Evolutionary conservation across 345 rosid genomes (phyloP).

Genomic region (Ceriops zippeliana): DNA sequence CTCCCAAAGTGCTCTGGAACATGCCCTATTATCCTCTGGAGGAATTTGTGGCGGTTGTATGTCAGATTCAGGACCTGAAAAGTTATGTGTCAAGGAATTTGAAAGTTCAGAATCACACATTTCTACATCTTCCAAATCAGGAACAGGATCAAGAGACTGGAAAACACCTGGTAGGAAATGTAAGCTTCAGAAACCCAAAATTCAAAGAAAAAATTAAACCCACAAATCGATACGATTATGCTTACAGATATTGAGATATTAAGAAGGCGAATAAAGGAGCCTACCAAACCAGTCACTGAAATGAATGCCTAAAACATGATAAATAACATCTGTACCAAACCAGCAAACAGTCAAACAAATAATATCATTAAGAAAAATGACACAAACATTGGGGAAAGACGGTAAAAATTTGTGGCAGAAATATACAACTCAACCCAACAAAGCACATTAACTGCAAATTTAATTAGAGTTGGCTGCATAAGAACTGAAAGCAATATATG

Average conservation of each 20-base stretch:
- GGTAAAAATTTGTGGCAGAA: background rate
- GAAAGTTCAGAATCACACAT: background rate
- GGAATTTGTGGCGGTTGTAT: slow-evolving; percentile 7
- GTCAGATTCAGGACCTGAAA: background rate
- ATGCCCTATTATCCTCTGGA: slow-evolving; percentile 14
- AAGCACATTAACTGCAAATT: background rate
- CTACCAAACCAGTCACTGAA: slow-evolving; percentile 26
- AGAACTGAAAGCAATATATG: background rate
- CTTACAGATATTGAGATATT: slow-evolving; percentile 2
- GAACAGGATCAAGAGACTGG: slow-evolving; percentile 17
- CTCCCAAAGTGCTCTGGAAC: slow-evolving; percentile 8
- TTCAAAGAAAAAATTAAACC: background rate
- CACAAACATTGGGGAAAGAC: background rate
- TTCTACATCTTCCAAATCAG: background rate
- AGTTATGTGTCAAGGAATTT: background rate
- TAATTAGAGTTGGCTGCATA: background rate
- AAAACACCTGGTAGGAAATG: slow-evolving; percentile 4
- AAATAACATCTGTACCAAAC: slow-evolving; percentile 4
- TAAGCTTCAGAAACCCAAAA: background rate
- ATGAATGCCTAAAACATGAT: slow-evolving; percentile 1
- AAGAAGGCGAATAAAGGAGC: slow-evolving; percentile 21
- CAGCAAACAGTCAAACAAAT: background rate
- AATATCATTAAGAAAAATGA: background rate
- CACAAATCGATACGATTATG: background rate
- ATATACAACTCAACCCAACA: background rate